Base-by-base conservation (phyloP, 2,329 filamentous ascomycete species). In the Penicillium sp. region DNA sequence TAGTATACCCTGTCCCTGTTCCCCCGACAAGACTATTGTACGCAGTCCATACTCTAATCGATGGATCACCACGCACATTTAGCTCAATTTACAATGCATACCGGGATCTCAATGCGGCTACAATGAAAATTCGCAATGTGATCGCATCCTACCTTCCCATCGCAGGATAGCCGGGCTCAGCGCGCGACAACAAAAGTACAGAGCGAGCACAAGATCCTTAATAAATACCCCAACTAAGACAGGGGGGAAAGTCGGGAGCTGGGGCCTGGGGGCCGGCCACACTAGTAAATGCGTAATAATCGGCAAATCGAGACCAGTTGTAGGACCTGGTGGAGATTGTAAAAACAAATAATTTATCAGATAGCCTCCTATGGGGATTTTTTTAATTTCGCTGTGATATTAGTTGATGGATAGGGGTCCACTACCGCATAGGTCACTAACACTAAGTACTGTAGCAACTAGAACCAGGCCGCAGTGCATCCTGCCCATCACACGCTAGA, bases 11-110 rank as follows among this genome's bases (percentile, higher is more conserved):
- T 15, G 42, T 45, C n/a, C n/a, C n/a, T n/a, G n/a, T 44, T 19
- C 45, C 37, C 30, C 37, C 28, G 54, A 55, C 45, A 30, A 57
- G 38, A 54, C 44, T 37, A 42, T 51, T 58, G 17, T 58, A 50
- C 24, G 15, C 26, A 51, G 47, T 42, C 45, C 22, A 42, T 22
- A 44, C n/a, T 42, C 24, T 5, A 58, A 53, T 58, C 26, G 56
- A 58, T 53, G 33, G n/a, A 58, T 53, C 56, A 53, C 33, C 26
- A 42, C 7, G 45, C 56, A 53, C 4, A 15, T 50, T 7, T 28
- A 42, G 37, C 37, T 37, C 47, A 44, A 24, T 33, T 44, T 2
- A 6, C 24, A 51, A 53, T 53, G 35, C 22, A 38, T 28, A 9
- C 35, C 45, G 56, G 56, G 19, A 35, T 17, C n/a, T 22, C 47